These are phyloP conservation scores for Blastobotrys serpentis DNA, from an alignment of 1,139 yeast species.

Conservation along the genomic window DNA sequence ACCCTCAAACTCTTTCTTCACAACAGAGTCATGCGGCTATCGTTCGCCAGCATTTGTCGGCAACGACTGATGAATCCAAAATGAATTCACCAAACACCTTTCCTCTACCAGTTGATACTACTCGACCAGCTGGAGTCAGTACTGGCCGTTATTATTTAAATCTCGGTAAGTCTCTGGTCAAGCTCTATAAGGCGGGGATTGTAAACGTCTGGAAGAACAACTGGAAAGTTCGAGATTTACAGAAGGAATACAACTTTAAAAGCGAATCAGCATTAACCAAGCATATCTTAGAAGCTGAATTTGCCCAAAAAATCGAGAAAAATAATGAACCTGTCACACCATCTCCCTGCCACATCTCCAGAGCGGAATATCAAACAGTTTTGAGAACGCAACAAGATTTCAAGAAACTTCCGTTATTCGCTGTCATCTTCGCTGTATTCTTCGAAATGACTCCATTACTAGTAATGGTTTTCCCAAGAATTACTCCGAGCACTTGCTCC, in stretches of 20 bases:
- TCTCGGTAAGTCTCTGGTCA: conserved; percentile 34
- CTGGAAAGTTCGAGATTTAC: conserved; percentile 21
- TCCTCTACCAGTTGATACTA: conserved; percentile 24
- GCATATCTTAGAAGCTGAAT: conserved; percentile 32
- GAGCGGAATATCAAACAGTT: conserved; percentile 55
- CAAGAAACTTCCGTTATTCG: conserved; percentile 62
- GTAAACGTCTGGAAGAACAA: conserved; percentile 38
- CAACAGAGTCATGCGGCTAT: not conserved
- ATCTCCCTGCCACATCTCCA: conserved; percentile 38
- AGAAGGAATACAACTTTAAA: conserved; percentile 23
- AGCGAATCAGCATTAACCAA: conserved; percentile 28
- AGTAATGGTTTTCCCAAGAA: conserved; percentile 56
- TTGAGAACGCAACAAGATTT: conserved; percentile 60
- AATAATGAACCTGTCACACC: conserved; percentile 14
- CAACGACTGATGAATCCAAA: conserved; percentile 7
- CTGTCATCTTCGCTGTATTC: conserved; percentile 53
- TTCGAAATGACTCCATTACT: conserved; percentile 65
- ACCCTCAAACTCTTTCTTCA: conserved; percentile 11
- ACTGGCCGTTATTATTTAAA: conserved; percentile 22
- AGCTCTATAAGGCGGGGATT: conserved; percentile 38
- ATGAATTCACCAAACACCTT: conserved; percentile 31
- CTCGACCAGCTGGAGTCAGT: conserved; percentile 16
- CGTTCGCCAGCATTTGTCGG: conserved; percentile 13
- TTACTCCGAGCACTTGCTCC: conserved; percentile 70
- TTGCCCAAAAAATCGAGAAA: conserved; percentile 26